phyloP scores from a whole-genome alignment of 78 protist species.

The slime mould (Dictyostelium discoideum) region dicty_2.7 NC_007088.5:2224001-2224500 shows the following conservation, averaged over 20 bases:
- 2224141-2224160: background rate
- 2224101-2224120: background rate
- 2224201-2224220: background rate
- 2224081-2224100: background rate
- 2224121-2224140: background rate
- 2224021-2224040: background rate
- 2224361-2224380: slow-evolving; percentile 8
- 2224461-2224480: slow-evolving; percentile 16
- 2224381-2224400: background rate
- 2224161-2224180: background rate
- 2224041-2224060: background rate
- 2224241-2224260: background rate
- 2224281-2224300: background rate
- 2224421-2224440: background rate
- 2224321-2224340: slow-evolving; percentile 22
- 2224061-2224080: slow-evolving; percentile 29
- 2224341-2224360: background rate
- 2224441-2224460: background rate
- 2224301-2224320: background rate
- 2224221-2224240: background rate
- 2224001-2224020: background rate
- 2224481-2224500: slow-evolving; percentile 7
- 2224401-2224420: background rate
- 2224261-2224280: background rate
- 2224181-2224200: background rate